These are phyloP conservation scores for Austroboletus novae-zelandiae DNA, from an alignment of 1,284 basidiomycete genomes.

Conservation along the genomic window DNA sequence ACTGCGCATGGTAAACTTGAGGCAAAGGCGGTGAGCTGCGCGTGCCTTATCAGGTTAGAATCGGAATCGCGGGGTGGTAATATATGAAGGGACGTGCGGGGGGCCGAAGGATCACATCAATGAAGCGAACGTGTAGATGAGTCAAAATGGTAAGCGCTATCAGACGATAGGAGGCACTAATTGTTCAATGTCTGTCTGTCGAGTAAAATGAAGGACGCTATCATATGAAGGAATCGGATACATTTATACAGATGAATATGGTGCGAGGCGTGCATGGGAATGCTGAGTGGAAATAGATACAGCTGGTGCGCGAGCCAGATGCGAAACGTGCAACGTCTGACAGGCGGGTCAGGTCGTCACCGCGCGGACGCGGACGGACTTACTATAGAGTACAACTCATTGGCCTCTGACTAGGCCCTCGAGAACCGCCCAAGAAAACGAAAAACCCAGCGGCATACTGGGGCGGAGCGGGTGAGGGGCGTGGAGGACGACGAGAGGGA, in stretches of 20 bases:
- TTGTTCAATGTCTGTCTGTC: constrained; percentile 1
- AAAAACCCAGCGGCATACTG: constrained; percentile 26
- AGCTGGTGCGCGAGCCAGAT: constrained; percentile 7
- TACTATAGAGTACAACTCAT: constrained; percentile 8
- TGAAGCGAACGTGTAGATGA: constrained; percentile 16
- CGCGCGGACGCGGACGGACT: neutral
- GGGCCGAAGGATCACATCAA: constrained; percentile 15
- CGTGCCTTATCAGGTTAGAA: too few species aligned
- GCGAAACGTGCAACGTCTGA: constrained; percentile 3
- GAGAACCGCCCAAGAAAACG: constrained; percentile 22
- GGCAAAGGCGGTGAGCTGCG: constrained; percentile 11
- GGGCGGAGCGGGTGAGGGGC: neutral
- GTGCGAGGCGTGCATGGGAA: constrained; percentile 25
- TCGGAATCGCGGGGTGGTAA: constrained; percentile 3
- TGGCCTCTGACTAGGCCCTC: constrained; percentile 22
- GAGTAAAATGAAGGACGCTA: constrained; percentile 7
- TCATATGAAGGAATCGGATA: constrained; percentile 14
- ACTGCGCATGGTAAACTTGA: constrained; percentile 1
- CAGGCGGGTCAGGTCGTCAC: constrained; percentile 5
- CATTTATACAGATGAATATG: constrained; percentile 17
- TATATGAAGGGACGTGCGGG: constrained; percentile 16
- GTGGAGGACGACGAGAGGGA: neutral
- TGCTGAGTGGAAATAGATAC: constrained; percentile 26
- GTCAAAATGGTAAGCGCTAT: neutral
- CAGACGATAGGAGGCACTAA: neutral